Evolutionary conservation across 495 filamentous ascomycete genomes (phyloP).

Genomic region (Choiromyces venosus): DNA sequence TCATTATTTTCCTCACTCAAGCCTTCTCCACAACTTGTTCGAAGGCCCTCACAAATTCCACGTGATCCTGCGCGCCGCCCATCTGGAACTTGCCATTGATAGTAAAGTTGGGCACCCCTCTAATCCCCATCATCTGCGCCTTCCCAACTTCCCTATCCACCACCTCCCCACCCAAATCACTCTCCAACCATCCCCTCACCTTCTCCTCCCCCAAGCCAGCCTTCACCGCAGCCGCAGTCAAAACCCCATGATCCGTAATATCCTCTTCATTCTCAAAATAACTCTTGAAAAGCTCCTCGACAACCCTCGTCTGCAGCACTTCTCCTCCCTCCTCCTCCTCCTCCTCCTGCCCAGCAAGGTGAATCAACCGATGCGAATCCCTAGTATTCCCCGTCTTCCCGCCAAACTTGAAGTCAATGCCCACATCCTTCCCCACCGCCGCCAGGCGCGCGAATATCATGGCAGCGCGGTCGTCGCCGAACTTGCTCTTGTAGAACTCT

Average conservation of each 20-base stretch:
- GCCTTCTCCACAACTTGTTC: conserved; percentile 8
- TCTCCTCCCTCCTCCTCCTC: conserved; percentile 52
- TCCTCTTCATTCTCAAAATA: conserved; percentile 77
- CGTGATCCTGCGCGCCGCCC: conserved; percentile 58
- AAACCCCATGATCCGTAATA: conserved; percentile 59
- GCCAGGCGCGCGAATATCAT: conserved; percentile 57
- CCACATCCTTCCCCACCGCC: conserved; percentile 55
- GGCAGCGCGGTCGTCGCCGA: conserved; percentile 55
- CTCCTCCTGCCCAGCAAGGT: conserved; percentile 58
- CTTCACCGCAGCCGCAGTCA: conserved; percentile 57
- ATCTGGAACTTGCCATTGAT: conserved; percentile 60
- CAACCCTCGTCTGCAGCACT: conserved; percentile 56
- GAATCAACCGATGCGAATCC: conserved; percentile 69
- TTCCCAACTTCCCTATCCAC: conserved; percentile 65
- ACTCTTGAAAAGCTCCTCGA: conserved; percentile 62
- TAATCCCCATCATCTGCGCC: conserved; percentile 55
- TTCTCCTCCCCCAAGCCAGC: conserved; percentile 59
- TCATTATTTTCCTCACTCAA: neutral
- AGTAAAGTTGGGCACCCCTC: conserved; percentile 70
- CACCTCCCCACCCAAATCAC: conserved; percentile 58
- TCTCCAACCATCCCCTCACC: conserved; percentile 57
- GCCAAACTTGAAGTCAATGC: conserved; percentile 66
- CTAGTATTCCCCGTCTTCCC: conserved; percentile 73
- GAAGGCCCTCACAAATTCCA: conserved; percentile 34
- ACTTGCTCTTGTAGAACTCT: conserved; percentile 52